Evolutionary conservation across 2,329 filamentous ascomycete species (phyloP), one percentile per base, ranked within the genome.

Genomic region (Fusarium continuum): DNA sequence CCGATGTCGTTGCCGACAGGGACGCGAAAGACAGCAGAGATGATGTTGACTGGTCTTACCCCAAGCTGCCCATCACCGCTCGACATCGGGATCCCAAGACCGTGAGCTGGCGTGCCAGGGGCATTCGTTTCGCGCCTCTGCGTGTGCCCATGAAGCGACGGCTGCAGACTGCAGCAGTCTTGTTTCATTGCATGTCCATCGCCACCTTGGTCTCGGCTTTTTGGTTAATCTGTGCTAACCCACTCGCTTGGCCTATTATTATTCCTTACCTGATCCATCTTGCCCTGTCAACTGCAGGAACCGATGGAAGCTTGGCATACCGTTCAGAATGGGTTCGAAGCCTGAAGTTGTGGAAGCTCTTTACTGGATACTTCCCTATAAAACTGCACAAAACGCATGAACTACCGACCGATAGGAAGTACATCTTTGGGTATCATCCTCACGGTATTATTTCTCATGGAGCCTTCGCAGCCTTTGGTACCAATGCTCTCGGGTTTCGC

Each of bases 391-490:
- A 95, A 65, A 95, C 92, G 5, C 85, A 90, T 65, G 84, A 89
- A 53, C 85, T 99, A 7, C 85, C 91, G 19, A 85, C 92, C 0
- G 92, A 90, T 2, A 84, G 93, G 62, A 97, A 96, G 77, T 99
- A 98, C 79, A 93, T 99, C 63, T 93, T 99, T 70, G 94, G 94
- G 38, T 98, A 98, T 76, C 95, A 98, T 71, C 95, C 95, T 0
- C 95, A 99, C 73, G 94, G 95, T 20, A 98, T 99, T 76, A 97
- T 99, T 72, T 95, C 91, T 6, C 92, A 97, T 70, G 95, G 94
- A n/a, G 94, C 93, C 1, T 97, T 94, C 79, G 91, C 88, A 6
- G 91, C 93, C 6, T 98, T 98, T 72, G 91, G 85, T 5, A 98
- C 94, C 1, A 93, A 97, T 70, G 92, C 92, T 0, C 83, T 97